These are phyloP conservation scores for Cubamyces sp. DNA, from an alignment of 768 basidiomycete species.

Conservation along the genomic window DNA sequence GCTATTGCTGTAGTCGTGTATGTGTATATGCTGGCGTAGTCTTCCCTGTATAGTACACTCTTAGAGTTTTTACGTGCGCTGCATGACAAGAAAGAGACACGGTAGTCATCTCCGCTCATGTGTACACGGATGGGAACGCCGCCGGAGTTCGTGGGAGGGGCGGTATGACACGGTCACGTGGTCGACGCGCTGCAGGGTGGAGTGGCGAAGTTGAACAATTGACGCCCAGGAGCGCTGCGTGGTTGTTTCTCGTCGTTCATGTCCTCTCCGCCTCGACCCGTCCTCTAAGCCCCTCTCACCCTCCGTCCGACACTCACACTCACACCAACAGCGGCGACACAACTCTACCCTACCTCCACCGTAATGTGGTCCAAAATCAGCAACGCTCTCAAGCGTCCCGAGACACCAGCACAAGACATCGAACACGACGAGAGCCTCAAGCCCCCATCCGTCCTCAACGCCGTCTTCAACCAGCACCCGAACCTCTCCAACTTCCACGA, in stretches of 20 bases:
- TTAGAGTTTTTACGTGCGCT: not conserved
- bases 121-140: not conserved
- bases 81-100: too few relatives aligned
- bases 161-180: slow-evolving; percentile 22
- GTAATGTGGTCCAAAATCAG: slow-evolving; percentile 68
- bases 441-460: slow-evolving; percentile 44
- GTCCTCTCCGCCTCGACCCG: slow-evolving; percentile 5
- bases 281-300: not conserved
- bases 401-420: slow-evolving; percentile 27
- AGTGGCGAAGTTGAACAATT: slow-evolving; percentile 18
- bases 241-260: slow-evolving; percentile 20
- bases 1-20: not conserved
- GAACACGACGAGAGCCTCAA: slow-evolving; percentile 24
- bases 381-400: slow-evolving; percentile 53
- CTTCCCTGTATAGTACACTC: not conserved
- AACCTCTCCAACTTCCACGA: slow-evolving; percentile 62
- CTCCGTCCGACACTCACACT: not conserved
- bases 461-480: slow-evolving; percentile 63
- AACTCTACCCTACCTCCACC: not conserved
- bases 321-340: slow-evolving; percentile 12
- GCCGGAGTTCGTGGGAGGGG: not conserved
- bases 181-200: slow-evolving; percentile 2
- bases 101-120: not conserved
- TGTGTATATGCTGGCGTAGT: not conserved
- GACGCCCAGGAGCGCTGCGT: slow-evolving; percentile 10